Evolutionary conservation across 176 grass and related monocot genomes (phyloP).

Genomic region (Cenchrus fungigraminus): DNA sequence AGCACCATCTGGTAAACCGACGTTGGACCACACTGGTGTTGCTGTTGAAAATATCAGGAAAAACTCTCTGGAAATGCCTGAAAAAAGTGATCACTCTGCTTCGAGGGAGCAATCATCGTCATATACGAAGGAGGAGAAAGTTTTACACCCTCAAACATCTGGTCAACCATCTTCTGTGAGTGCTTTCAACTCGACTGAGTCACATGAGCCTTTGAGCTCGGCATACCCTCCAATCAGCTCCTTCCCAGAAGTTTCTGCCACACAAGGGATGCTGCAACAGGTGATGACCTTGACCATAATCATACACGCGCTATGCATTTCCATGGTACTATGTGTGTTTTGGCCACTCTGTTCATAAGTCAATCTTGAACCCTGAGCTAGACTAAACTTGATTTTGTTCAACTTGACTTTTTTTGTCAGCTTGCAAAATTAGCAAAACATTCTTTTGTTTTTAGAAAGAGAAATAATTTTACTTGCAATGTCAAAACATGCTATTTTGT

Average conservation of each 20-base stretch:
- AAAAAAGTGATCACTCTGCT: slow-evolving; percentile 56
- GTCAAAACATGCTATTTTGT: slow-evolving; percentile 6
- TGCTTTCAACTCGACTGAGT: slow-evolving; percentile 61
- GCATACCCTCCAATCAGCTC: slow-evolving; percentile 48
- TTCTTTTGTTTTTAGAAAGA: neutral
- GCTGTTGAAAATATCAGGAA: slow-evolving; percentile 58
- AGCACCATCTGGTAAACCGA: slow-evolving; percentile 32
- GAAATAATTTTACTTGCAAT: neutral
- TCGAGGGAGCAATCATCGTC: slow-evolving; percentile 47
- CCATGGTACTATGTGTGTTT: neutral
- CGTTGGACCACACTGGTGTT: slow-evolving; percentile 41
- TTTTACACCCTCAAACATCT: slow-evolving; percentile 61
- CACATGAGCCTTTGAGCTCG: slow-evolving; percentile 56
- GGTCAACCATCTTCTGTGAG: slow-evolving; percentile 53
- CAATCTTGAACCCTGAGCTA: slow-evolving; percentile 3
- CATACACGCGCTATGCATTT: neutral
- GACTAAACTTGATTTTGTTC: neutral
- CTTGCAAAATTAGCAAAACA: neutral
- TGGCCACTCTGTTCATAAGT: neutral
- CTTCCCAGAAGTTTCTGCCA: slow-evolving; percentile 55
- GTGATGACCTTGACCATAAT: slow-evolving; percentile 41
- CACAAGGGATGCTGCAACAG: slow-evolving; percentile 81
- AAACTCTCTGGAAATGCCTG: slow-evolving; percentile 50
- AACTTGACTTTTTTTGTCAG: neutral
- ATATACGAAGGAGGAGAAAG: slow-evolving; percentile 58